Conservation (phyloP, 306 rosid species). For the Vicia faba region DNA sequence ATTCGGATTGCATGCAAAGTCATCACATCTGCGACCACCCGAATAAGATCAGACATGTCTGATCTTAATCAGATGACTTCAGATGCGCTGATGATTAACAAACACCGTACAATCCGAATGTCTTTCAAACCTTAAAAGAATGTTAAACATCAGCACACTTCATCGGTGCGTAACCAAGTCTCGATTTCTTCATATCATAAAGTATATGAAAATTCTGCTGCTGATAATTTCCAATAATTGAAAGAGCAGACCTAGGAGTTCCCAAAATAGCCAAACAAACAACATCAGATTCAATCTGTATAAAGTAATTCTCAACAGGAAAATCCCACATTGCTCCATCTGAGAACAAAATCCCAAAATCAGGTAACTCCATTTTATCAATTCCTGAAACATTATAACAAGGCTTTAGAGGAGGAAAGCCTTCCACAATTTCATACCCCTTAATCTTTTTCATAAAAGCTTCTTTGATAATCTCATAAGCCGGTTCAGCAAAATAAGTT, state of each 20-base stretch:
- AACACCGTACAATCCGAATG: background rate
- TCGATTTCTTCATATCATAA: conserved; percentile 82
- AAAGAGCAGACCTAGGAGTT: conserved; percentile 67
- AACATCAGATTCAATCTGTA: conserved; percentile 67
- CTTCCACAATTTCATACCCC: conserved; percentile 58
- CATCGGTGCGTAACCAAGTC: conserved; percentile 90
- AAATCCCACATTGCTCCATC: conserved; percentile 94
- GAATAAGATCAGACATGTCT: background rate
- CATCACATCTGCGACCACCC: too few relatives aligned
- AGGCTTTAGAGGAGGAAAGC: conserved; percentile 69
- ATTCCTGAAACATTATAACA: conserved; percentile 92
- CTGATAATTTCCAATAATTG: conserved; percentile 95
- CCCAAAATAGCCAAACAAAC: conserved; percentile 86
- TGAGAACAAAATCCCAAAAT: conserved; percentile 64
- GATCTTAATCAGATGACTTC: background rate
- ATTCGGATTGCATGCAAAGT: background rate
- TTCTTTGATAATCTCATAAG: conserved; percentile 64
- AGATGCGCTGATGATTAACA: background rate
- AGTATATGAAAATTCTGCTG: conserved; percentile 93
- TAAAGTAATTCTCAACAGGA: conserved; percentile 89
- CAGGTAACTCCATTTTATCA: conserved; percentile 76
- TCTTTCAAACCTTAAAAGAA: background rate
- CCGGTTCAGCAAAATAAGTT: conserved; percentile 91
- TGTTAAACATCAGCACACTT: conserved; percentile 76
- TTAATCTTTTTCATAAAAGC: conserved; percentile 65